Percentiles rank a stretch among this genome's conserved stretches.
phyloP scores from a whole-genome alignment of 148 eudicot species.

The Rhododendron kiyosumense region DNA sequence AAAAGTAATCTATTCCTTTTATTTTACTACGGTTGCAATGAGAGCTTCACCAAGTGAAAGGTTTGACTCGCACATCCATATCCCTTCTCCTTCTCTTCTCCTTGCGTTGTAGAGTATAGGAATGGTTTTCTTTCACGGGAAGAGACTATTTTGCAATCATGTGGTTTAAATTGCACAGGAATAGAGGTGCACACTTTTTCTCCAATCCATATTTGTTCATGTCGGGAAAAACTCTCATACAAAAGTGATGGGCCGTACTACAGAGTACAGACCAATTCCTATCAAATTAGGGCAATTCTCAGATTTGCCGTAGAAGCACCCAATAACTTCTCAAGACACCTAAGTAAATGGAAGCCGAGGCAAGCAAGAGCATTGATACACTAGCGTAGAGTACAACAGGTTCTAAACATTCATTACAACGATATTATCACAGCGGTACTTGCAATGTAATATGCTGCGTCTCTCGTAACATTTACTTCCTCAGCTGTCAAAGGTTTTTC shows the following conservation, averaged over 20 bases:
- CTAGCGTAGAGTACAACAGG: neutral
- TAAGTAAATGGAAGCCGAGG: neutral
- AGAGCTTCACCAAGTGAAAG: too few species aligned
- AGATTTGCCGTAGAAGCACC: neutral
- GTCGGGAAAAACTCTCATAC: too few species aligned
- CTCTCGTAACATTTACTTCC: neutral
- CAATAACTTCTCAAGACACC: neutral
- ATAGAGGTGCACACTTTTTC: too few species aligned
- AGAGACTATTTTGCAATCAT: too few species aligned
- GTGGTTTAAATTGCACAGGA: too few species aligned
- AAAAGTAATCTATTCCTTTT: too few species aligned
- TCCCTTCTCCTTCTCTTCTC: too few species aligned
- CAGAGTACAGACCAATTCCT: neutral
- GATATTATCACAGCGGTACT: neutral
- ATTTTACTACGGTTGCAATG: too few species aligned
- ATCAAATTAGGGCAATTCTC: neutral
- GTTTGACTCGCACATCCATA: too few species aligned
- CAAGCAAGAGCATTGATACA: neutral
- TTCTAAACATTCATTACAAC: neutral
- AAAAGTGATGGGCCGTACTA: neutral
- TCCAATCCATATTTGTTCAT: too few species aligned
- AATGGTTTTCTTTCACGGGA: too few species aligned
- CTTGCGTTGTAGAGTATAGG: too few species aligned
- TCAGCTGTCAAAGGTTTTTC: neutral
- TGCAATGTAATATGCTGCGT: neutral